Percentiles rank a stretch among this genome's conserved stretches.
phyloP scores from a whole-genome alignment of 2,329 filamentous ascomycete genomes.

The Neoascochyta sp. region DNA sequence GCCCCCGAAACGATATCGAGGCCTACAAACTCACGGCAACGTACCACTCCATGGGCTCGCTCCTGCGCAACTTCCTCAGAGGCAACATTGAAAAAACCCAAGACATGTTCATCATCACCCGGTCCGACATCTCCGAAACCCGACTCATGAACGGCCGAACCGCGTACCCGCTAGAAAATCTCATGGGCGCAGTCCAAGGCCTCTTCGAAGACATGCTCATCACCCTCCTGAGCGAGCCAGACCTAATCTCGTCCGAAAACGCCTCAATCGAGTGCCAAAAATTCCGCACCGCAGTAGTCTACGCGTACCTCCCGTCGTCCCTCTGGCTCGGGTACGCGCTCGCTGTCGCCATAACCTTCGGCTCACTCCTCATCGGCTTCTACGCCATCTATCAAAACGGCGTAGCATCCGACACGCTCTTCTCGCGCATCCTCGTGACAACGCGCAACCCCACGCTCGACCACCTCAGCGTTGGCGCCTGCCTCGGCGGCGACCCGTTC shows the following conservation, averaged over 20 bases:
- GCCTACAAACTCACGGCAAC: conserved; percentile 31
- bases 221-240: conserved; percentile 33
- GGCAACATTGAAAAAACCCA: conserved; percentile 27
- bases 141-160: conserved; percentile 26
- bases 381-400: conserved; percentile 36
- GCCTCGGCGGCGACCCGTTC: conserved; percentile 42
- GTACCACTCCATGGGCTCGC: conserved; percentile 33
- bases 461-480: conserved; percentile 38
- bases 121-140: conserved; percentile 35
- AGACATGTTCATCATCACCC: conserved; percentile 24
- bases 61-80: conserved; percentile 35
- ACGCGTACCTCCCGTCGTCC: conserved; percentile 26
- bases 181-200: conserved; percentile 27
- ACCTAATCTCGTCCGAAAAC: conserved; percentile 24
- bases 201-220: conserved; percentile 40
- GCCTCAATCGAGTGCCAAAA: conserved; percentile 26
- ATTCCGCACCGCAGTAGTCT: conserved; percentile 25
- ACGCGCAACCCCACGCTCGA: conserved; percentile 40
- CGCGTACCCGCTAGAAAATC: conserved; percentile 26
- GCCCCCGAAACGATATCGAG: conserved; percentile 17
- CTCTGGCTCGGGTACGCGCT: conserved; percentile 40
- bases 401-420: conserved; percentile 36
- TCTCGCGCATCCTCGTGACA: conserved; percentile 38
- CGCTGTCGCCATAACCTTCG: conserved; percentile 26
- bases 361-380: conserved; percentile 29